Evolutionary conservation across 306 rosid genomes (phyloP).

Genomic region (Quillaja saponaria): DNA sequence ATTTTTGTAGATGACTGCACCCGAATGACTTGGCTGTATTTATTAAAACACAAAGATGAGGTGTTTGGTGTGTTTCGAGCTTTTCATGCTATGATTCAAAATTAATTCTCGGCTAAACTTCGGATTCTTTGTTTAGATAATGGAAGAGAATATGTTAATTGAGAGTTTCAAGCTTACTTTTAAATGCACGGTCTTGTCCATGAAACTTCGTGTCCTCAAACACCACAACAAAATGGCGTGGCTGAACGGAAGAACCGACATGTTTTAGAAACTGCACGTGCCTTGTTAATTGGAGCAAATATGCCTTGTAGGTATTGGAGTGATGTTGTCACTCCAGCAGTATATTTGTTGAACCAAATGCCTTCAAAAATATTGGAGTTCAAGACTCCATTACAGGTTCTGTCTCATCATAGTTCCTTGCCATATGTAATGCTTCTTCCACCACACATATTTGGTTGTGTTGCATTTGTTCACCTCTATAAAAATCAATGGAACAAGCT

Average conservation of each 20-base stretch:
- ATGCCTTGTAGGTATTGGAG: not conserved
- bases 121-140: constrained; percentile 6
- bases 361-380: not conserved
- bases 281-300: not conserved
- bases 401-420: not conserved
- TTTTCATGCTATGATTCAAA: constrained; percentile 22
- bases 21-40: not conserved
- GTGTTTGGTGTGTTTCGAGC: not conserved
- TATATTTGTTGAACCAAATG: not conserved
- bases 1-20: constrained; percentile 15
- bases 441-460: constrained; percentile 1
- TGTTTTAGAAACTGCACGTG: constrained; percentile 9
- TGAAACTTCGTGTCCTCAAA: constrained; percentile 23
- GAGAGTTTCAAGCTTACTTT: not conserved
- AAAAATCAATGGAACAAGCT: constrained; percentile 24
- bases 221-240: constrained; percentile 21
- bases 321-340: not conserved
- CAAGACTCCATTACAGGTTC: not conserved
- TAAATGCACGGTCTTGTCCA: constrained; percentile 2
- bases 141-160: constrained; percentile 21
- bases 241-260: constrained; percentile 2
- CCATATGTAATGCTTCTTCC: not conserved
- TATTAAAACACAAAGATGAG: not conserved
- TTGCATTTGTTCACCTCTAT: constrained; percentile 12
- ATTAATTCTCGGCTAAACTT: not conserved